Percentiles rank a stretch among this genome's conserved stretches.
Conservation (phyloP, 805 yeast species). For the Blastobotrys mokoenaii region DNA sequence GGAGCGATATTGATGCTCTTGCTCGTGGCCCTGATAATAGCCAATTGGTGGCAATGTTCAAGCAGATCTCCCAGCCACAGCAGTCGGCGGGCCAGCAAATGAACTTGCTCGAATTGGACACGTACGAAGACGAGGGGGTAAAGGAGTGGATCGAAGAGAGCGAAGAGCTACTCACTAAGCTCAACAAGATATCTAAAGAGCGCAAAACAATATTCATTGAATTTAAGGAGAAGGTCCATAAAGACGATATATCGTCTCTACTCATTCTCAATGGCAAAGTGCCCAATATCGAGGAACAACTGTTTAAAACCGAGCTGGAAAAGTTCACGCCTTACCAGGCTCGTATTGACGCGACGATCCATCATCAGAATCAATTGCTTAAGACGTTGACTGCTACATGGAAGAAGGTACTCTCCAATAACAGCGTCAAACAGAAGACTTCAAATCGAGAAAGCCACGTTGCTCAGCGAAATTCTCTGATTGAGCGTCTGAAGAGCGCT, state of each 20-base stretch:
- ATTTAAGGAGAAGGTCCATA: conserved; percentile 60
- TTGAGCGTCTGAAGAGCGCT: conserved; percentile 39
- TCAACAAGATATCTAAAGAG: conserved; percentile 56
- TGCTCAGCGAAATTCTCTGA: conserved; percentile 30
- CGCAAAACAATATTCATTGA: conserved; percentile 52
- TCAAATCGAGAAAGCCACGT: conserved; percentile 29
- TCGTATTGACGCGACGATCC: conserved; percentile 60
- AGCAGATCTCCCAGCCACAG: conserved; percentile 10
- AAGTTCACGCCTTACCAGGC: conserved; percentile 66
- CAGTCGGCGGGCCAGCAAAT: not conserved
- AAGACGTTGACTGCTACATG: conserved; percentile 38
- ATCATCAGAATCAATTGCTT: conserved; percentile 50
- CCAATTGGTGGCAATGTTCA: conserved; percentile 31
- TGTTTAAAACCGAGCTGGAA: conserved; percentile 63
- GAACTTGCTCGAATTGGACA: conserved; percentile 59
- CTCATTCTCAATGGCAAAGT: conserved; percentile 57
- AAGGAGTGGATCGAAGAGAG: conserved; percentile 38
- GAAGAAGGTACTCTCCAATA: conserved; percentile 39
- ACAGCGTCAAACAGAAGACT: conserved; percentile 36
- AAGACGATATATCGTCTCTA: conserved; percentile 76
- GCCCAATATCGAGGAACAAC: conserved; percentile 43
- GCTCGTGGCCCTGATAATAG: conserved; percentile 36
- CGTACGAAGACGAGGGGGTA: conserved; percentile 29
- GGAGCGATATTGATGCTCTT: conserved; percentile 37
- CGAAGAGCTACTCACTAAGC: conserved; percentile 50